Evolutionary conservation across 1,139 yeast genomes (phyloP).

Genomic region (Pichia sp.): DNA sequence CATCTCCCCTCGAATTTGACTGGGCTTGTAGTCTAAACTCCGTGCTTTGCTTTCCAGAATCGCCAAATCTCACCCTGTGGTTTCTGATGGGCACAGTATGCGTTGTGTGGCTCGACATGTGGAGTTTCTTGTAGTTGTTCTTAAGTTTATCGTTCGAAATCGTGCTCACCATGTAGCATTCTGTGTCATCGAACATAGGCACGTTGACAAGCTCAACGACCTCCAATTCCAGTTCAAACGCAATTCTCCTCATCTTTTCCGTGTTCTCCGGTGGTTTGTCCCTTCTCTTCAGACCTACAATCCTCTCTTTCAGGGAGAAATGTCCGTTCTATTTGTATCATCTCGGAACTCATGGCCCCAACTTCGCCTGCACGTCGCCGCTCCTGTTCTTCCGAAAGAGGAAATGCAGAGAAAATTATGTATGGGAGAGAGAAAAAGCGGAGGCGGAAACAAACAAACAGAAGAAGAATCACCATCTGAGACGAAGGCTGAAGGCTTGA

Average conservation of each 20-base stretch:
- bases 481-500: not conserved
- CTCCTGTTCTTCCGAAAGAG: not conserved
- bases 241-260: conserved; percentile 21
- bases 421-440: not conserved
- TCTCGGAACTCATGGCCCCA: not conserved
- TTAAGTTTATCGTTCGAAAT: conserved; percentile 35
- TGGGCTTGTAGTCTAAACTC: conserved; percentile 37
- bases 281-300: not conserved
- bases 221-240: conserved; percentile 55
- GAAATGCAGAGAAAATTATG: not conserved
- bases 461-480: not conserved
- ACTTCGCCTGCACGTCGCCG: not conserved
- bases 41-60: conserved; percentile 24
- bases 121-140: conserved; percentile 36
- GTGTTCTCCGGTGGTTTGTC: not conserved
- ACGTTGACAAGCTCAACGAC: conserved; percentile 73
- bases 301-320: not conserved
- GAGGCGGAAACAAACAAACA: not conserved
- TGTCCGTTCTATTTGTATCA: not conserved
- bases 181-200: conserved; percentile 68
- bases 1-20: conserved; percentile 31
- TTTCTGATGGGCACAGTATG: conserved; percentile 36
- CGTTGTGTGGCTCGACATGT: conserved; percentile 36
- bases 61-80: conserved; percentile 49
- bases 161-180: conserved; percentile 52